Conservation (phyloP, 2,329 filamentous ascomycete species). For the Colletotrichum coccodes region DNA sequence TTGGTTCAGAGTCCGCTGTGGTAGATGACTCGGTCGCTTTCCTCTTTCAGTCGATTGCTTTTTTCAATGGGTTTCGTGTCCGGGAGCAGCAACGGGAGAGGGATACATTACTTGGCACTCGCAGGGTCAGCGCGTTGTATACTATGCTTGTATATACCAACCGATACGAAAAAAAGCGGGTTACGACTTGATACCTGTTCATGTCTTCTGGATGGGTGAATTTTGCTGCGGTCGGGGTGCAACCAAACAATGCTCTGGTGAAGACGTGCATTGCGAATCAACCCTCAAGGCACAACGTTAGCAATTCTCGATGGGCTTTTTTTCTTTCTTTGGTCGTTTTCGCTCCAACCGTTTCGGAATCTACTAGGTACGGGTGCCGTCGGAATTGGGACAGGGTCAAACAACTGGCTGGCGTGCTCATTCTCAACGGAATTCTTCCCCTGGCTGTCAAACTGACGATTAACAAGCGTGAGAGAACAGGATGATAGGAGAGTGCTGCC, state of each 20-base stretch:
- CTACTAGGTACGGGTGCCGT: too few relatives aligned
- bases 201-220: background rate
- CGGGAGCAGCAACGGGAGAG: constrained; percentile 12
- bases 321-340: background rate
- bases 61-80: background rate
- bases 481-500: too few relatives aligned
- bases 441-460: too few relatives aligned
- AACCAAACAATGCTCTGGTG: background rate
- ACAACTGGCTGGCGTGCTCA: too few relatives aligned
- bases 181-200: background rate
- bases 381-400: too few relatives aligned
- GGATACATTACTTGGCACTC: constrained; percentile 22
- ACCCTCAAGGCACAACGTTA: background rate
- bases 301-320: too few relatives aligned
- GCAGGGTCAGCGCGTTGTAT: constrained; percentile 25
- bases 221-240: background rate
- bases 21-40: constrained; percentile 20
- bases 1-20: constrained; percentile 15
- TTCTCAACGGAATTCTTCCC: too few relatives aligned
- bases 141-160: constrained; percentile 32
- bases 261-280: background rate
- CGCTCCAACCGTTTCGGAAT: background rate
- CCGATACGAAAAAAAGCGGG: constrained; percentile 14
- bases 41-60: constrained; percentile 7
- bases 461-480: too few relatives aligned